Conservation (phyloP, 202 grass and related monocot species). For the Miscanthus sacchariflorus region DNA sequence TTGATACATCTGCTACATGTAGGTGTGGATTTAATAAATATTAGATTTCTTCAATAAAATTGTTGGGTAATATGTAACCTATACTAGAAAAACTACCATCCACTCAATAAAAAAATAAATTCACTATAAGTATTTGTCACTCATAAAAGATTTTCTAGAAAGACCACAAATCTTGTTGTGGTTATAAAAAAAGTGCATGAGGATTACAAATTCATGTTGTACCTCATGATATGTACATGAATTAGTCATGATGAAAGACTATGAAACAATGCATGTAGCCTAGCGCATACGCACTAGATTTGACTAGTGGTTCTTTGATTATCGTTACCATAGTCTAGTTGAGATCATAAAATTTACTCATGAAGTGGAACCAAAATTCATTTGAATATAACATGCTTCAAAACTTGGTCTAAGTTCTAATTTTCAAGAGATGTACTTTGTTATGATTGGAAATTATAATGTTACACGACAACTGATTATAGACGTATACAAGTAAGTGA, state of each 20-base stretch:
- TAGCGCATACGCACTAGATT: background rate
- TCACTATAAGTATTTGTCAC: background rate
- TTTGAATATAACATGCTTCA: background rate
- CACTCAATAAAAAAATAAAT: background rate
- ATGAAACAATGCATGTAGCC: background rate
- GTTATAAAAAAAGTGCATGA: background rate
- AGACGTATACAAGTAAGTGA: too few species aligned
- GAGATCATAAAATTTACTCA: background rate
- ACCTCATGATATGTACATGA: background rate
- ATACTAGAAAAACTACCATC: background rate
- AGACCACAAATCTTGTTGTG: background rate
- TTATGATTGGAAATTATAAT: too few species aligned
- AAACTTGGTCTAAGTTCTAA: background rate
- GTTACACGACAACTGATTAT: too few species aligned
- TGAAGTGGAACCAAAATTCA: background rate
- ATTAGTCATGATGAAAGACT: background rate
- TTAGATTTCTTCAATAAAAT: background rate
- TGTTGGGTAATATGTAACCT: background rate
- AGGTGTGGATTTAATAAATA: background rate
- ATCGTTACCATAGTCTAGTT: background rate
- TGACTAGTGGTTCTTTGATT: constrained; percentile 4
- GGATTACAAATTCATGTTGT: background rate
- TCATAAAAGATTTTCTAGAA: background rate
- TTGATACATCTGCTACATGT: background rate
- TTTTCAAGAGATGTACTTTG: background rate